A percentile compares a stretch with the other conserved stretches of the same genome.
phyloP scores from a whole-genome alignment of 2,329 filamentous ascomycete species.

The Akanthomyces lecanii region DNA sequence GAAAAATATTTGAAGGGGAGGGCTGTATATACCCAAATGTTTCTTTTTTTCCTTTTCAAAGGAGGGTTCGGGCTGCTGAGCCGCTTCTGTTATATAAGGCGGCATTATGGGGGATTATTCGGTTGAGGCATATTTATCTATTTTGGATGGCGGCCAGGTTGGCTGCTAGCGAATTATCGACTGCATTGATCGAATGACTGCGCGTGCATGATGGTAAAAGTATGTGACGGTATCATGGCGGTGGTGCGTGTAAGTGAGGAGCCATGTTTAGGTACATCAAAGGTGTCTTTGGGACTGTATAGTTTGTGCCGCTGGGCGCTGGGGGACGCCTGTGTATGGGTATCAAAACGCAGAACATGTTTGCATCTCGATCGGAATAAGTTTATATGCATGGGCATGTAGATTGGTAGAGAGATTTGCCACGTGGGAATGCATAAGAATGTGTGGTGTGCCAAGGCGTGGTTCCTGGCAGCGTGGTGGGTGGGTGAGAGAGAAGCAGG shows the following conservation, averaged over 20 bases:
- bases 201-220: background rate
- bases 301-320: no score
- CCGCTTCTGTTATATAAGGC: conserved; percentile 6
- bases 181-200: background rate
- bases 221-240: background rate
- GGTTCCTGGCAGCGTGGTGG: background rate
- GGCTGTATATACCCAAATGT: conserved; percentile 15
- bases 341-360: background rate
- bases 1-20: background rate
- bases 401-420: background rate
- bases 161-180: background rate
- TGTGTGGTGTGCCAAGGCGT: background rate
- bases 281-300: background rate
- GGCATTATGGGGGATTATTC: background rate
- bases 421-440: conserved; percentile 7
- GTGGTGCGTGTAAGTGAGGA: background rate
- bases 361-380: background rate
- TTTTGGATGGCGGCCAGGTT: background rate
- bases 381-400: background rate
- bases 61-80: background rate
- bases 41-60: background rate
- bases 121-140: background rate
- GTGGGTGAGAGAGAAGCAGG: background rate
- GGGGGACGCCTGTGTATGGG: background rate
- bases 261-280: background rate